These are phyloP conservation scores for Diaporthe nobilis DNA, from an alignment of 2,329 filamentous ascomycete species.

Conservation along the genomic window DNA sequence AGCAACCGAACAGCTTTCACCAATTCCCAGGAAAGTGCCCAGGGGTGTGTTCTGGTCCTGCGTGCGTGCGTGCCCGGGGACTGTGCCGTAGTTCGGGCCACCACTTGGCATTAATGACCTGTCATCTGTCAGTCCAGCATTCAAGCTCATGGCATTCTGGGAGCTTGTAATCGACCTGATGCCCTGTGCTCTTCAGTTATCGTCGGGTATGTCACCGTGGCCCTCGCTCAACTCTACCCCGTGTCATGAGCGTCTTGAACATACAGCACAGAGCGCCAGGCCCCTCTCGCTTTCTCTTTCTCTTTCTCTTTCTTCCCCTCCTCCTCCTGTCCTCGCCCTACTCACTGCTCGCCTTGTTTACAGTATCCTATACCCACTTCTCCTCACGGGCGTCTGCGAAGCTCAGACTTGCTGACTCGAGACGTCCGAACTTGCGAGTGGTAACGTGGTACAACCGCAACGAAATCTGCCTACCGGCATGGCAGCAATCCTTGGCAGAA, in stretches of 20 bases:
- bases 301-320: not conserved
- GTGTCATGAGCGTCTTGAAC: not conserved
- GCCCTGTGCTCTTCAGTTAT: not conserved
- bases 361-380: not conserved
- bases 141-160: not conserved
- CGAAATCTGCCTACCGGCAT: slow-evolving; percentile 16
- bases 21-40: not conserved
- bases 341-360: not conserved
- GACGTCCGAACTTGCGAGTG: slow-evolving; percentile 11
- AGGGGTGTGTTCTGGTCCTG: not conserved
- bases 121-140: slow-evolving; percentile 19
- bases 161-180: not conserved
- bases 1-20: slow-evolving; percentile 23
- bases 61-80: not conserved
- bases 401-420: slow-evolving; percentile 8
- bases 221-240: not conserved
- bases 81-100: slow-evolving; percentile 20
- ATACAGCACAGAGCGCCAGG: not conserved
- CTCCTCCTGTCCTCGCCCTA: not conserved
- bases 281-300: slow-evolving; percentile 12
- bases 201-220: not conserved
- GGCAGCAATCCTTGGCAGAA: slow-evolving; percentile 18
- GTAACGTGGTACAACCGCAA: not conserved
- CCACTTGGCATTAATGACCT: slow-evolving; percentile 16
- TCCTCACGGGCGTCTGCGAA: not conserved